phyloP scores from a whole-genome alignment of 1,284 basidiomycete species.

The Pseudozyma tsukubaensis region DNA sequence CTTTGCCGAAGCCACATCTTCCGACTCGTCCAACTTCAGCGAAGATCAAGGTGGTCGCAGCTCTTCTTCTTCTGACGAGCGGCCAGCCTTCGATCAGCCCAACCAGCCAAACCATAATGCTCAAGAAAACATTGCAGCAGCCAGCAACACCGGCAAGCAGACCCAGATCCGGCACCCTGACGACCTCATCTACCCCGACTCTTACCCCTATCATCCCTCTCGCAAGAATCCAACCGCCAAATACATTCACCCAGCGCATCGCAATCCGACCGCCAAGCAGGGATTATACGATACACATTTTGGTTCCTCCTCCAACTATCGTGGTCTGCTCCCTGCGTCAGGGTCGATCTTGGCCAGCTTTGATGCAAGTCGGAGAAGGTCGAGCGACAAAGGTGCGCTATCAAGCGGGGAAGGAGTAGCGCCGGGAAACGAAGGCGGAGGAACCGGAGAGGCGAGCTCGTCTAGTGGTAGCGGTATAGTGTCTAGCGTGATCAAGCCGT shows the following conservation, averaged over 20 bases:
- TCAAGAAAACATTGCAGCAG: not conserved
- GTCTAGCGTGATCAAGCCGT: slow-evolving; percentile 34
- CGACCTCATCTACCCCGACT: slow-evolving; percentile 35
- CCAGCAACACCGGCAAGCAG: no score
- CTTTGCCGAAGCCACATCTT: slow-evolving; percentile 8
- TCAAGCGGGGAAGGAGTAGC: not conserved
- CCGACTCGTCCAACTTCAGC: slow-evolving; percentile 21
- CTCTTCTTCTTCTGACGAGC: slow-evolving; percentile 1
- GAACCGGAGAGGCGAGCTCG: no score
- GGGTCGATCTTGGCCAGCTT: slow-evolving; percentile 10
- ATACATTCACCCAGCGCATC: slow-evolving; percentile 48
- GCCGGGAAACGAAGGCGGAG: slow-evolving; percentile 4
- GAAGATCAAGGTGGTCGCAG: slow-evolving; percentile 14
- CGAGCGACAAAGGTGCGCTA: slow-evolving; percentile 9
- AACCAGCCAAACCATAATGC: not conserved
- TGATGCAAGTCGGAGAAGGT: slow-evolving; percentile 8
- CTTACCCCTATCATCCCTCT: slow-evolving; percentile 41
- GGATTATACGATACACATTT: slow-evolving; percentile 61
- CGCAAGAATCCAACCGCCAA: slow-evolving; percentile 16
- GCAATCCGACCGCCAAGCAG: slow-evolving; percentile 58
- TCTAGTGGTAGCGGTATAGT: not conserved
- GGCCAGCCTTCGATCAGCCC: not conserved
- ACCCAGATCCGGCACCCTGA: slow-evolving; percentile 21
- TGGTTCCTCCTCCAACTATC: slow-evolving; percentile 48
- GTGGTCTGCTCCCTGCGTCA: slow-evolving; percentile 27